Percentiles rank a stretch among this genome's conserved stretches.
Conservation (phyloP, 345 rosid species). For the Eucalyptus leucophloia region DNA sequence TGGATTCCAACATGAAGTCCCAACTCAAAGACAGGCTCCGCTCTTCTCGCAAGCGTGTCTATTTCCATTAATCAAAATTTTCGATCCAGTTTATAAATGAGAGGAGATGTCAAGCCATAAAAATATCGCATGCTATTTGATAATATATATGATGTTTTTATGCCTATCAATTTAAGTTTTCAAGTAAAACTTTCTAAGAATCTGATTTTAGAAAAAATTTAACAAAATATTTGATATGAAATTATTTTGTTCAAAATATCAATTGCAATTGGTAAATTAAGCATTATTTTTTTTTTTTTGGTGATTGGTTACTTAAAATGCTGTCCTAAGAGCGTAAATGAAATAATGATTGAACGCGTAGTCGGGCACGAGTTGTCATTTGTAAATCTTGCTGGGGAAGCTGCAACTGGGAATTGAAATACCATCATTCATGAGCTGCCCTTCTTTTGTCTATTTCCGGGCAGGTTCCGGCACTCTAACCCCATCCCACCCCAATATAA, state of each 20-base stretch:
- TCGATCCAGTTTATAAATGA: background rate
- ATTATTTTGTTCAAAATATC: background rate
- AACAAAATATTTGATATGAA: background rate
- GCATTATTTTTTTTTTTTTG: background rate
- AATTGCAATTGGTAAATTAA: background rate
- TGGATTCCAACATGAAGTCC: background rate
- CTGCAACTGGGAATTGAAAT: background rate
- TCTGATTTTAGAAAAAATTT: background rate
- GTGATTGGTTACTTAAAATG: background rate
- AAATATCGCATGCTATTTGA: background rate
- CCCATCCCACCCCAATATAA: background rate
- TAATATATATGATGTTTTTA: too few species aligned
- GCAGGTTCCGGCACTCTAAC: background rate
- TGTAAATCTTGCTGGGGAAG: background rate
- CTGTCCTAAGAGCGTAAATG: background rate
- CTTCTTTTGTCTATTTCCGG: background rate
- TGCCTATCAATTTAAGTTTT: too few species aligned
- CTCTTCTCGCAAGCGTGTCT: background rate
- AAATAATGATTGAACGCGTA: background rate
- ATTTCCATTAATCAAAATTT: too few species aligned
- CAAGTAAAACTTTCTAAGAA: rapidly evolving
- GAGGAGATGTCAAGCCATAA: background rate
- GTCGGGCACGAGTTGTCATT: background rate
- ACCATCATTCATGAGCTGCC: background rate
- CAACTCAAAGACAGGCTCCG: background rate